Conservation (phyloP, 2,329 filamentous ascomycete genomes). For the Geoglossum cookeanum region DNA sequence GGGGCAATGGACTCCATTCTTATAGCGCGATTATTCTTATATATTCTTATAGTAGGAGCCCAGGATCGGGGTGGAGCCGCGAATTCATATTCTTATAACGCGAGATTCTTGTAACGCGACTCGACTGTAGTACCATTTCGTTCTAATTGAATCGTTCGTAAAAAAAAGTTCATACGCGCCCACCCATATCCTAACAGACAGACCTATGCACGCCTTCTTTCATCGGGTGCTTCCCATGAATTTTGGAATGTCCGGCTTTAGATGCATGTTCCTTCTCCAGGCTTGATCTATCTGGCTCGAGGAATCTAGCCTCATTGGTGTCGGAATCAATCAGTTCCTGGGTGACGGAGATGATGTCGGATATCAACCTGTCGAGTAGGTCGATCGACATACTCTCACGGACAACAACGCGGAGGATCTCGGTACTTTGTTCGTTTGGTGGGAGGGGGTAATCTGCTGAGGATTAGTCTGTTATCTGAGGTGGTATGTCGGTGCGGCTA, state of each 20-base stretch:
- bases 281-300: conserved; percentile 27
- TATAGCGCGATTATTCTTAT: too few relatives aligned
- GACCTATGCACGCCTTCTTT: conserved; percentile 27
- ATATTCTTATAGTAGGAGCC: too few relatives aligned
- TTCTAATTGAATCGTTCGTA: too few relatives aligned
- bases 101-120: too few relatives aligned
- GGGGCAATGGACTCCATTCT: too few relatives aligned
- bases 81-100: too few relatives aligned
- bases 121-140: too few relatives aligned
- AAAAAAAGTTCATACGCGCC: too few relatives aligned
- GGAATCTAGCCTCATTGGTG: not conserved
- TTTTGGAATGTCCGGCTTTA: conserved; percentile 21
- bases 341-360: conserved; percentile 40
- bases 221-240: conserved; percentile 27
- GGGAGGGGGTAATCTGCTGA: conserved; percentile 41
- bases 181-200: conserved; percentile 22
- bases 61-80: too few relatives aligned
- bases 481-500: conserved; percentile 2
- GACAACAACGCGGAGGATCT: conserved; percentile 49
- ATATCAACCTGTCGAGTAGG: conserved; percentile 41
- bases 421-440: conserved; percentile 38
- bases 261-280: conserved; percentile 26
- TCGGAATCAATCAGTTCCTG: conserved; percentile 35
- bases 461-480: not conserved
- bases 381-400: conserved; percentile 51